Evolutionary conservation across 208 protist species (phyloP).

Genomic region (Acanthamoeba healyi): DNA sequence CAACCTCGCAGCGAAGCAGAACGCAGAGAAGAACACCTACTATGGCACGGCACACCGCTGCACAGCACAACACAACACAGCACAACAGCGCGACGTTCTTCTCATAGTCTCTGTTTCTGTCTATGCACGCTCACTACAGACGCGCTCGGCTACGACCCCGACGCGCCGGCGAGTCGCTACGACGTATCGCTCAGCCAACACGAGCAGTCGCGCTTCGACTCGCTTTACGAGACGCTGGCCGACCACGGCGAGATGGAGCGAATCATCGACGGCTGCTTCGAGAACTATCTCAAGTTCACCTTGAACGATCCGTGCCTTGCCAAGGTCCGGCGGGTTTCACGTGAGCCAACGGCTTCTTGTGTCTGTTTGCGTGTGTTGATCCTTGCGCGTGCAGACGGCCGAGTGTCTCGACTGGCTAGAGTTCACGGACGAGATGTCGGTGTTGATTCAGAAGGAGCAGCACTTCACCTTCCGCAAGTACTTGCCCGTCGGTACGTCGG

Average conservation of each 20-base stretch:
- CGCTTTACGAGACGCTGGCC: conserved; percentile 34
- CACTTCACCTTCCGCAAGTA: conserved; percentile 65
- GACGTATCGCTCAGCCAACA: neutral
- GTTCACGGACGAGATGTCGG: conserved; percentile 36
- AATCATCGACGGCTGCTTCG: conserved; percentile 70
- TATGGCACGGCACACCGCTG: neutral
- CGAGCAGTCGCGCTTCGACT: conserved; percentile 24
- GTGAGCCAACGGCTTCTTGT: neutral
- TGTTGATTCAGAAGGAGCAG: conserved; percentile 25
- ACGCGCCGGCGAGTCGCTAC: neutral
- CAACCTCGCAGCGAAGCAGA: conserved; percentile 4
- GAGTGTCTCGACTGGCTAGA: conserved; percentile 36
- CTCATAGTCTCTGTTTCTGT: neutral
- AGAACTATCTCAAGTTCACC: conserved; percentile 66
- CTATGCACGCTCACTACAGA: conserved; percentile 31
- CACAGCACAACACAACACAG: neutral
- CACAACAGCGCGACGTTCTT: neutral
- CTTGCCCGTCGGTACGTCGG: neutral
- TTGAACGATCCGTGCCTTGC: conserved; percentile 53
- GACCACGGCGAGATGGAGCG: conserved; percentile 55
- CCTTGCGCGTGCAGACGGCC: neutral
- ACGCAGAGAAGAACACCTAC: conserved; percentile 1
- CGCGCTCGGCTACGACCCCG: neutral
- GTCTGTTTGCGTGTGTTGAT: neutral
- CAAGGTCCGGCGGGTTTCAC: conserved; percentile 20